Base-by-base conservation (phyloP, 2,329 filamentous ascomycete species). In the Pseudocercospora fijiensis region DNA sequence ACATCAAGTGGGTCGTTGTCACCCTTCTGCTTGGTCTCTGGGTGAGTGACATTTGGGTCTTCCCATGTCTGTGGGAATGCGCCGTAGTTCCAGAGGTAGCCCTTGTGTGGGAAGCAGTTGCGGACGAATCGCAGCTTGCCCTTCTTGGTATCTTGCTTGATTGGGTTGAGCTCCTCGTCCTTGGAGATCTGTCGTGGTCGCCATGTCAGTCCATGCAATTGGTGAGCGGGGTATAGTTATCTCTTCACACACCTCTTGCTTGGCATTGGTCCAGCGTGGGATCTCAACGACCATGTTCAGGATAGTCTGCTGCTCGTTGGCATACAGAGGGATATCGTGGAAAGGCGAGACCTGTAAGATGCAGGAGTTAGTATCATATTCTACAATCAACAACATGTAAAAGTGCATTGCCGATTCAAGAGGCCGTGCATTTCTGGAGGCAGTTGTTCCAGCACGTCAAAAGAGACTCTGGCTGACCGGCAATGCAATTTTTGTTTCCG, bases 21-120 rank as follows among this genome's bases (percentile, higher is more conserved):
- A 77, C 95, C 95, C 86, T 97, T 97, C 80, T 94, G 92, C 88
- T 98, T 98, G 84, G 95, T 99, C 87, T 99, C 95, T 69, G 93
- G 94, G 87, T 99, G 95, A 75, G 94, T 82, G 73, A 88, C 83
- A 79, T 96, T 96, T 81, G 95, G 95, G 84, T 99, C 95, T 83
- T 99, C 95, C 95, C 95, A 99, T 74, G 95, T 99, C 93, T 97
- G 76, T 75, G 95, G 95, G 89, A 99, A 98, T 81, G 93, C 93
- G 84, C 95, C 95, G 83, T 99, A 99, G 88, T 99, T 99, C 95
- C 95, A 99, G 75, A 99, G 91, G 83, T 99, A 99, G 72, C 95
- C 95, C 88, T 99, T 98, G 90, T 99, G 95, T 75, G 95, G 95
- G 88, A 99, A 99, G 89, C 95, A 99, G 90, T 99, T 99, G 84